Conservation (phyloP, 1,139 yeast genomes). For the Protomyces inouyei region DNA sequence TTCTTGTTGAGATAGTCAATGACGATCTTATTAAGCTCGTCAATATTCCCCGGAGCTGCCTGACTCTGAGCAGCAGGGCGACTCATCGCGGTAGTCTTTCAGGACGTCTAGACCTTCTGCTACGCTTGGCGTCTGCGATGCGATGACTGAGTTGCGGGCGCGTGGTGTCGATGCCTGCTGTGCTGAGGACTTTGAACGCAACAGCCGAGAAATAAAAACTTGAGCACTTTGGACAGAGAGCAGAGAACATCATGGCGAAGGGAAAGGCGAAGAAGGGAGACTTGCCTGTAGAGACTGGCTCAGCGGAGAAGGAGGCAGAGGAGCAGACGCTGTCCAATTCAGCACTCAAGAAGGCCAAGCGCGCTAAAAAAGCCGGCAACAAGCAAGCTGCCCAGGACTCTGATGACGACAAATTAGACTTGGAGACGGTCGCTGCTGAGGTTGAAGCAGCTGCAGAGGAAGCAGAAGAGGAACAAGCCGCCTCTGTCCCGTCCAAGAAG, state of each 20-base stretch:
- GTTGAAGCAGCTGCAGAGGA: conserved; percentile 1
- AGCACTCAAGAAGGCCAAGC: conserved; percentile 18
- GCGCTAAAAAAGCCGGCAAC: conserved; percentile 19
- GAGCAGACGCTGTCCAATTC: conserved; percentile 24
- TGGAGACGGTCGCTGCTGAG: conserved; percentile 5
- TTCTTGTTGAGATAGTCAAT: conserved; percentile 86
- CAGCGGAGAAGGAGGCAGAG: neutral
- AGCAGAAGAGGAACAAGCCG: neutral
- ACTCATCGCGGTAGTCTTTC: neutral
- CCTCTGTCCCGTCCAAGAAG: neutral
- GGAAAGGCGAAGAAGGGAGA: conserved; percentile 23
- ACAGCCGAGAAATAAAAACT: too few species aligned
- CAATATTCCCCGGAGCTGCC: conserved; percentile 21
- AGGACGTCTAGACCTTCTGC: too few species aligned
- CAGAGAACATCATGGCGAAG: neutral
- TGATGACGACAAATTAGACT: conserved; percentile 11
- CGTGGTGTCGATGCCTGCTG: too few species aligned
- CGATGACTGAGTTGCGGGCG: too few species aligned
- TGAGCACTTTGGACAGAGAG: too few species aligned
- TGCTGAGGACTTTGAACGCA: too few species aligned
- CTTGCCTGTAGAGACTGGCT: conserved; percentile 1
- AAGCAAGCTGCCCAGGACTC: conserved; percentile 11
- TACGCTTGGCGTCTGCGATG: too few species aligned
- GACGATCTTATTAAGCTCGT: conserved; percentile 79
- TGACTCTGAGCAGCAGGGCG: conserved; percentile 23